A percentile compares a stretch with the other conserved stretches of the same genome.
These are phyloP conservation scores for Bolboschoenoplectus hybrid DNA, from an alignment of 202 grass and related monocot genomes.

Conservation along the genomic window DNA sequence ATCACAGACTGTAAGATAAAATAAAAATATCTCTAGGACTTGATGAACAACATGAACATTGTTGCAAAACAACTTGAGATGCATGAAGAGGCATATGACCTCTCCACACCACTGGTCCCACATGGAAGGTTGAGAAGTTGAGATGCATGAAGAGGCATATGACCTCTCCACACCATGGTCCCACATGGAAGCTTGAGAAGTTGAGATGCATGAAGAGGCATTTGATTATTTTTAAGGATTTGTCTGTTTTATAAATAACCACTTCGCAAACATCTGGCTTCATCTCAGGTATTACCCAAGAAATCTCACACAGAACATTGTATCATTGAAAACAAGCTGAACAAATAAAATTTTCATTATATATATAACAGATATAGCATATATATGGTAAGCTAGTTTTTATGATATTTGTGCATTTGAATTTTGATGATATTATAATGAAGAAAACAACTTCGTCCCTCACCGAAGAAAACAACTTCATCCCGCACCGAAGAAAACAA, in stretches of 20 bases:
- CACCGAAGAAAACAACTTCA: neutral
- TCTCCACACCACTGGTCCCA: too few species aligned
- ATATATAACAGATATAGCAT: neutral
- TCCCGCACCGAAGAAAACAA: neutral
- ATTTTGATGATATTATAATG: neutral
- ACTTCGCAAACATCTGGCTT: neutral
- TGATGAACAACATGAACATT: neutral
- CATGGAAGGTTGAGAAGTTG: too few species aligned
- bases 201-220: slow-evolving; percentile 1
- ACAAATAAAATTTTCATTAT: neutral
- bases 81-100: neutral
- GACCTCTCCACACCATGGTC: neutral
- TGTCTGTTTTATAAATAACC: neutral
- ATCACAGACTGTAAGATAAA: neutral
- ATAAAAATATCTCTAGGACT: neutral
- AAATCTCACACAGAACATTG: neutral
- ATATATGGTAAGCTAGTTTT: neutral
- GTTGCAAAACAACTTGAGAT: neutral
- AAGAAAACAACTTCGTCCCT: neutral
- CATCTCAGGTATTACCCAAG: neutral
- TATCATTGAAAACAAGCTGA: neutral
- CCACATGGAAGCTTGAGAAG: neutral
- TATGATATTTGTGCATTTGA: neutral
- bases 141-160: neutral
- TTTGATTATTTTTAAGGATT: neutral